These are phyloP conservation scores for Sugiyamaella paludigena DNA, from an alignment of 1,139 yeast genomes.

Conservation along the genomic window DNA sequence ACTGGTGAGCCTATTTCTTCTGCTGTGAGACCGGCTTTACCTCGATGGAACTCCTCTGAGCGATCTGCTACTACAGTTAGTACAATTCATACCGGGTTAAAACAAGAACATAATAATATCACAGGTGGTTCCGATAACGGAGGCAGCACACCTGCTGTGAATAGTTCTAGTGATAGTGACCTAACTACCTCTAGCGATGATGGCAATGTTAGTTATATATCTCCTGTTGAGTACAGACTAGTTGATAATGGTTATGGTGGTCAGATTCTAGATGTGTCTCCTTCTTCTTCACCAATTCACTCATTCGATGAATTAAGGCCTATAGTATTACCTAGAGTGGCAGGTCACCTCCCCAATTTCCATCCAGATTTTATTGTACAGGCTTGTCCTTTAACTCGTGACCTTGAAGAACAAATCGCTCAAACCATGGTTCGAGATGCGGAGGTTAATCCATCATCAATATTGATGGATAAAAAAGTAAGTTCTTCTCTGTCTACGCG, in stretches of 20 bases:
- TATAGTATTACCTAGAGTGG: constrained; percentile 30
- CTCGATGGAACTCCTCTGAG: constrained; percentile 21
- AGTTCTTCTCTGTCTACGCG: not conserved
- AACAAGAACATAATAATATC: not conserved
- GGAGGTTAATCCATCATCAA: constrained; percentile 12
- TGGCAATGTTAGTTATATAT: not conserved
- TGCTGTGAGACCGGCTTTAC: constrained; percentile 17
- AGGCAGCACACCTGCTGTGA: not conserved
- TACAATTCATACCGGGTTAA: constrained; percentile 3
- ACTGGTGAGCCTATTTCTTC: not conserved
- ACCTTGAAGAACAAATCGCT: constrained; percentile 28
- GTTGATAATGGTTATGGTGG: constrained; percentile 14
- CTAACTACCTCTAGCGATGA: constrained; percentile 7
- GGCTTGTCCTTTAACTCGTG: constrained; percentile 28
- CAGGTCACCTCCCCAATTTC: constrained; percentile 31
- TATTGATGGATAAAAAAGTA: not conserved
- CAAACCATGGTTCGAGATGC: constrained; percentile 29
- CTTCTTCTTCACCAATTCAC: constrained; percentile 5
- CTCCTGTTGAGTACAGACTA: not conserved
- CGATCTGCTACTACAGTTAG: constrained; percentile 23
- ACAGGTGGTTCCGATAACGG: not conserved
- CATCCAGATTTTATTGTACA: constrained; percentile 34
- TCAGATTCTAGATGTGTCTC: constrained; percentile 11
- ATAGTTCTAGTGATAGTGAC: constrained; percentile 10
- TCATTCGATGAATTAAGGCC: constrained; percentile 17